phyloP scores from a whole-genome alignment of 148 eudicot genomes.

The Camellia granthamiana region DNA sequence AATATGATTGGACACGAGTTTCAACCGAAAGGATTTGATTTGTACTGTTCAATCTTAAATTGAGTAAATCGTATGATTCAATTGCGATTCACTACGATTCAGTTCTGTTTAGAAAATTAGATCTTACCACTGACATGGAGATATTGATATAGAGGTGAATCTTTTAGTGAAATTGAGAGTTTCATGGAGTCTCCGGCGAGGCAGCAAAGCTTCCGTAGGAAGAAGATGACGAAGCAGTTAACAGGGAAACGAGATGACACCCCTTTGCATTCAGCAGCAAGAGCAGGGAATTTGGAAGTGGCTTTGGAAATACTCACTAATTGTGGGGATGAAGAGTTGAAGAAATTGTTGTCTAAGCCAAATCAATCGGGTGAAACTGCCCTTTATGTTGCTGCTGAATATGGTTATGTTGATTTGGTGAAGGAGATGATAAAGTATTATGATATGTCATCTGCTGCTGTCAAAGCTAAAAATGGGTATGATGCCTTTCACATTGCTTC shows the following conservation, averaged over 20 bases:
- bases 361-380: conserved; percentile 54
- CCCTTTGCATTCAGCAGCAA: conserved; percentile 42
- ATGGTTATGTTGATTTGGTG: conserved; percentile 41
- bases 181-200: conserved; percentile 31
- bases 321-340: conserved; percentile 33
- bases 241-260: conserved; percentile 49
- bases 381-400: conserved; percentile 53
- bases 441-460: conserved; percentile 40
- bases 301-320: conserved; percentile 30
- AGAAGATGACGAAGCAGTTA: conserved; percentile 44
- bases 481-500: conserved; percentile 63
- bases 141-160: not conserved
- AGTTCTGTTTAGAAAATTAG: not conserved
- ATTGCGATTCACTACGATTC: no score
- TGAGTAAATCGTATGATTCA: not conserved
- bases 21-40: no score
- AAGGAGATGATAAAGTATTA: conserved; percentile 40
- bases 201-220: conserved; percentile 35
- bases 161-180: not conserved
- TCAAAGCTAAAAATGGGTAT: conserved; percentile 49
- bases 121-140: not conserved
- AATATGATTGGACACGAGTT: no score
- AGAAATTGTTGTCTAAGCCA: conserved; percentile 37
- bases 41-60: not conserved
- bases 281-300: conserved; percentile 37